Percentiles rank a stretch among this genome's conserved stretches.
phyloP scores from a whole-genome alignment of 176 grass and related monocot genomes.

The Guadua angustifolia region DNA sequence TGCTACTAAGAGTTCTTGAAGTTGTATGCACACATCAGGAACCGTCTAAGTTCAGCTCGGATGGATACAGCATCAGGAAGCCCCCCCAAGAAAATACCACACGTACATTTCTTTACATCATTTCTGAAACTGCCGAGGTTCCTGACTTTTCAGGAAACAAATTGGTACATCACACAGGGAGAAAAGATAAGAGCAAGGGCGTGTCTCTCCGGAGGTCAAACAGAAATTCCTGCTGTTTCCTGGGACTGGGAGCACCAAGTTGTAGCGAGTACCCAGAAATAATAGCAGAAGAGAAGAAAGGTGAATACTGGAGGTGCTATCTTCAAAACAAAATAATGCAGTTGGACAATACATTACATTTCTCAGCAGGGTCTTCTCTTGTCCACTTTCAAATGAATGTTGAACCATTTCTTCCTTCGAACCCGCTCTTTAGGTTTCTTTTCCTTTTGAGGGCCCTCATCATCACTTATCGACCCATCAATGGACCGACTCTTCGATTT shows the following conservation, averaged over 20 bases:
- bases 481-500: conserved; percentile 46
- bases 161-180: neutral
- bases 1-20: conserved; percentile 23
- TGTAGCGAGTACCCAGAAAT: conserved; percentile 27
- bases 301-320: neutral
- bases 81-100: conserved; percentile 9
- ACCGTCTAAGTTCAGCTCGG: neutral
- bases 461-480: conserved; percentile 35
- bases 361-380: conserved; percentile 90
- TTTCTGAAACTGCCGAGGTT: conserved; percentile 39
- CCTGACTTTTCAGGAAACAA: conserved; percentile 64
- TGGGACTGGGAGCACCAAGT: conserved; percentile 1
- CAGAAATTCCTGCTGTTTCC: conserved; percentile 1
- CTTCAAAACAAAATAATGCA: conserved; percentile 26
- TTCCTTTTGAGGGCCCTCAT: conserved; percentile 52
- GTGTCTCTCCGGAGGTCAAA: neutral
- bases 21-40: conserved; percentile 41
- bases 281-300: neutral
- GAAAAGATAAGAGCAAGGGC: conserved; percentile 13
- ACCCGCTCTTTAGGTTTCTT: conserved; percentile 64
- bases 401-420: conserved; percentile 92
- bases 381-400: conserved; percentile 92
- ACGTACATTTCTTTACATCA: conserved; percentile 54
- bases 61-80: neutral
- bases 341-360: conserved; percentile 33